Evolutionary conservation across 495 filamentous ascomycete species (phyloP).

Genomic region (Thermothielavioides terrestris): DNA sequence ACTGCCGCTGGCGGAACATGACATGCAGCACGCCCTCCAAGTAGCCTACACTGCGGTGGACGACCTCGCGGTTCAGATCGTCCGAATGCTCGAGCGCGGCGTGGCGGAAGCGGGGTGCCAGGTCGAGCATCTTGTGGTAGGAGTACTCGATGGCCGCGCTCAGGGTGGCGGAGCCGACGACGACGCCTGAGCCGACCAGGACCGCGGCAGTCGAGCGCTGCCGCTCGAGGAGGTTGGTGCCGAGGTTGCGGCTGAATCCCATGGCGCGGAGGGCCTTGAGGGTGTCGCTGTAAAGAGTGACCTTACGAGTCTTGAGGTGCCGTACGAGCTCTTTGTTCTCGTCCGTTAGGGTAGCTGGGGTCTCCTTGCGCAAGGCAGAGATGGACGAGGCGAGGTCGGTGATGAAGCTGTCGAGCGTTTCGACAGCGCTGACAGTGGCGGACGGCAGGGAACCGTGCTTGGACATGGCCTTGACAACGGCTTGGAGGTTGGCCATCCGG

Average conservation of each 20-base stretch:
- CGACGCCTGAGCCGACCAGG: constrained; percentile 36
- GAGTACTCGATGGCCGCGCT: constrained; percentile 55
- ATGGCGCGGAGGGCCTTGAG: constrained; percentile 73
- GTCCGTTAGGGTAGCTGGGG: constrained; percentile 63
- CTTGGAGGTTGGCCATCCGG: constrained; percentile 59
- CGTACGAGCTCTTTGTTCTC: constrained; percentile 74
- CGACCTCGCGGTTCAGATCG: constrained; percentile 70
- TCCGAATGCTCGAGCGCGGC: constrained; percentile 63
- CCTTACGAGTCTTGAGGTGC: constrained; percentile 82
- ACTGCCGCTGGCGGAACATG: constrained; percentile 56
- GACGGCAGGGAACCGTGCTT: constrained; percentile 43
- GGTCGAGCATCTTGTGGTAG: constrained; percentile 67
- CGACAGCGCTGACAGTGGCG: constrained; percentile 45
- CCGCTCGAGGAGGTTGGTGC: constrained; percentile 54
- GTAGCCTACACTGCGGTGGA: constrained; percentile 67
- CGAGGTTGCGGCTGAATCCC: constrained; percentile 77
- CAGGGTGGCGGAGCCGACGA: constrained; percentile 14
- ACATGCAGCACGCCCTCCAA: constrained; percentile 72
- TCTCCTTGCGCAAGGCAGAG: constrained; percentile 65
- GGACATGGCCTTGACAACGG: constrained; percentile 46
- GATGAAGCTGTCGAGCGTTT: constrained; percentile 58
- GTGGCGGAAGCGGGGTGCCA: constrained; percentile 57
- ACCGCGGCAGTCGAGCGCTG: constrained; percentile 64
- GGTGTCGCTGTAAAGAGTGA: constrained; percentile 82
- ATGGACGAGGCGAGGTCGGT: constrained; percentile 58